Percentiles rank a stretch among this genome's conserved stretches.
Evolutionary conservation across 495 filamentous ascomycete species (phyloP).

Genomic region (Penicillium lagena): DNA sequence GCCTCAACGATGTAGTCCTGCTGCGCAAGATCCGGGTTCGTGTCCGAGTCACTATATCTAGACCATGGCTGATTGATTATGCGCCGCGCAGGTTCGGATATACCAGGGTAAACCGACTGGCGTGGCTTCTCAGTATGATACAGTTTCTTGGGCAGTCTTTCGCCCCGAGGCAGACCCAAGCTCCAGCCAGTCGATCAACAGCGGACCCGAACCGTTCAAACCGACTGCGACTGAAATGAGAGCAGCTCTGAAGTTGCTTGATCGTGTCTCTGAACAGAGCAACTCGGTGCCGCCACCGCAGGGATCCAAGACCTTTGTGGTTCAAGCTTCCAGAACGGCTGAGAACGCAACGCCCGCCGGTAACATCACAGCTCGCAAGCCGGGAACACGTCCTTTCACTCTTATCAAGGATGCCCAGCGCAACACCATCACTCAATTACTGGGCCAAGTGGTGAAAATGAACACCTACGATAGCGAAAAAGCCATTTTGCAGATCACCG

Average conservation of each 20-base stretch:
- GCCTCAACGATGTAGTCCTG: slow-evolving; percentile 41
- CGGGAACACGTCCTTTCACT: slow-evolving; percentile 42
- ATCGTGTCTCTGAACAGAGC: slow-evolving; percentile 9
- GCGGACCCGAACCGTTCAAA: slow-evolving; percentile 24
- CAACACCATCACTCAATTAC: slow-evolving; percentile 56
- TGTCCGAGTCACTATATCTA: not conserved
- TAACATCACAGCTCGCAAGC: not conserved
- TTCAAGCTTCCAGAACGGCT: slow-evolving; percentile 7
- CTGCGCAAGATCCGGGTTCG: slow-evolving; percentile 37
- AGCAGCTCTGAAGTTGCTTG: slow-evolving; percentile 22
- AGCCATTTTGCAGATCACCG: slow-evolving; percentile 69
- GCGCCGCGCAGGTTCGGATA: slow-evolving; percentile 16
- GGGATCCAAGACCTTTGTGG: not conserved
- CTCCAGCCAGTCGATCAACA: slow-evolving; percentile 15
- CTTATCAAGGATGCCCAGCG: slow-evolving; percentile 59
- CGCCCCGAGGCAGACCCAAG: slow-evolving; percentile 20
- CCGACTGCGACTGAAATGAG: slow-evolving; percentile 22
- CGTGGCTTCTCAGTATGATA: slow-evolving; percentile 22
- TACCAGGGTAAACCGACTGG: slow-evolving; percentile 17
- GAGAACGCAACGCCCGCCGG: too few species aligned
- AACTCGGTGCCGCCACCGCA: not conserved
- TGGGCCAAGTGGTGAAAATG: slow-evolving; percentile 70
- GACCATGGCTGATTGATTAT: not conserved
- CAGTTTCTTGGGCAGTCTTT: slow-evolving; percentile 32
- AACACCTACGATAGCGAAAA: slow-evolving; percentile 42